A percentile compares a stretch with the other conserved stretches of the same genome.
phyloP scores from a whole-genome alignment of 106 monocot species.

The Xerophyta viscosa region DNA sequence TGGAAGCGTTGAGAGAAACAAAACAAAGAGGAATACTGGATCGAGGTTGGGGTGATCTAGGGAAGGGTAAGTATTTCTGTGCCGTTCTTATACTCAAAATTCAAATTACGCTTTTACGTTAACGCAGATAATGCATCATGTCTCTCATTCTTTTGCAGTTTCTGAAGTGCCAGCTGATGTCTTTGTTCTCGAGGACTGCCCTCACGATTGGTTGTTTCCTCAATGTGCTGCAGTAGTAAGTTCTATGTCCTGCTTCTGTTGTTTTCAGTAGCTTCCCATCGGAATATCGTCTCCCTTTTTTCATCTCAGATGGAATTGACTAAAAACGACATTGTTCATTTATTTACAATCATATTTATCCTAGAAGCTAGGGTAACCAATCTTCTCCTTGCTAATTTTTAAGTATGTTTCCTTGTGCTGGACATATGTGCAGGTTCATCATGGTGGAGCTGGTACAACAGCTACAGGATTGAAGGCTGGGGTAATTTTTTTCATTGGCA shows the following conservation, averaged over 20 bases:
- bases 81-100: too few relatives aligned
- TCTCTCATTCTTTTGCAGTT: slow-evolving; percentile 37
- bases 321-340: too few relatives aligned
- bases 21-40: slow-evolving; percentile 88
- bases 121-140: too few relatives aligned
- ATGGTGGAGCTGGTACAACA: slow-evolving; percentile 97
- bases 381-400: too few relatives aligned
- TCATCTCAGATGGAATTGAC: too few relatives aligned
- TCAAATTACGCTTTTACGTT: too few relatives aligned
- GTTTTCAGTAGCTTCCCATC: too few relatives aligned
- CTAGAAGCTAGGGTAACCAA: too few relatives aligned
- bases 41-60: slow-evolving; percentile 90
- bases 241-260: background rate
- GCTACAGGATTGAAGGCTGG: slow-evolving; percentile 90
- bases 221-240: slow-evolving; percentile 89
- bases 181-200: slow-evolving; percentile 79
- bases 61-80: too few relatives aligned
- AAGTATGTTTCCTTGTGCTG: too few relatives aligned
- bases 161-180: slow-evolving; percentile 59
- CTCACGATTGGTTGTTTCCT: slow-evolving; percentile 98
- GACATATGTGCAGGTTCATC: slow-evolving; percentile 80
- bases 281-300: too few relatives aligned
- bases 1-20: slow-evolving; percentile 73
- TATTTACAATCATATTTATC: too few relatives aligned
- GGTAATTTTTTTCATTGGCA: slow-evolving; percentile 59